Conservation (phyloP, 2,329 filamentous ascomycete genomes). For the Grosmannia serpens region DNA sequence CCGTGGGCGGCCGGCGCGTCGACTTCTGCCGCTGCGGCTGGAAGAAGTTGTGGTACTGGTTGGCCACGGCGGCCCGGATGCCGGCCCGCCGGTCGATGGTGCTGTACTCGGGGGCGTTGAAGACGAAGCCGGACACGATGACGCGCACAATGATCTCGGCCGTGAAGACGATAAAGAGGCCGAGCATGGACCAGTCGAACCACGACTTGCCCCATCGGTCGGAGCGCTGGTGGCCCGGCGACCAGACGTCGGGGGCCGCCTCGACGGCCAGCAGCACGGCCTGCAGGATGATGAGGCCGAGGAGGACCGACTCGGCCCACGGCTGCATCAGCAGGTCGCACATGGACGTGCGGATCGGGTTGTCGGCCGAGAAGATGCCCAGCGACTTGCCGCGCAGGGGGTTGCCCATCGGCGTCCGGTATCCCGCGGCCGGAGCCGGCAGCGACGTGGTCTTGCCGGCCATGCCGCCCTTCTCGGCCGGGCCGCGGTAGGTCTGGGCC, state of each 20-base stretch:
- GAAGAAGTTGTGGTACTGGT: slow-evolving; percentile 70
- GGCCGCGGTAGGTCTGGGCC: slow-evolving; percentile 32
- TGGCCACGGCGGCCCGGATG: slow-evolving; percentile 58
- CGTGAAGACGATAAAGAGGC: slow-evolving; percentile 81
- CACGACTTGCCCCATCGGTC: slow-evolving; percentile 52
- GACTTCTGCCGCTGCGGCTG: slow-evolving; percentile 67
- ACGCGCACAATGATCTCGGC: slow-evolving; percentile 72
- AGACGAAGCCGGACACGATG: slow-evolving; percentile 84
- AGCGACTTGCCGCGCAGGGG: slow-evolving; percentile 78
- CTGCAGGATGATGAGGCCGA: slow-evolving; percentile 80
- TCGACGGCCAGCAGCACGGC: slow-evolving; percentile 81
- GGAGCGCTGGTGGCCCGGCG: slow-evolving; percentile 47
- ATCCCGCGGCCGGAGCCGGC: slow-evolving; percentile 15
- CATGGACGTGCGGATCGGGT: slow-evolving; percentile 58
- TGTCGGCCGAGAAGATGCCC: slow-evolving; percentile 73
- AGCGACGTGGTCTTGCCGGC: slow-evolving; percentile 18
- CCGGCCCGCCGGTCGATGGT: slow-evolving; percentile 73
- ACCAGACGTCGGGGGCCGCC: slow-evolving; percentile 59
- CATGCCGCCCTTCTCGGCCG: slow-evolving; percentile 32
- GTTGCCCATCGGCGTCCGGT: slow-evolving; percentile 41
- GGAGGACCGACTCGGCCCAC: slow-evolving; percentile 72
- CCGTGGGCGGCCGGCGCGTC: slow-evolving; percentile 37
- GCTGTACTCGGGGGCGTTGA: slow-evolving; percentile 87
- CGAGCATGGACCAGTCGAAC: slow-evolving; percentile 73
- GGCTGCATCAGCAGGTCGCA: slow-evolving; percentile 81